Conservation (phyloP, 2,329 filamentous ascomycete genomes). For the Diaporthe caulivora region DNA sequence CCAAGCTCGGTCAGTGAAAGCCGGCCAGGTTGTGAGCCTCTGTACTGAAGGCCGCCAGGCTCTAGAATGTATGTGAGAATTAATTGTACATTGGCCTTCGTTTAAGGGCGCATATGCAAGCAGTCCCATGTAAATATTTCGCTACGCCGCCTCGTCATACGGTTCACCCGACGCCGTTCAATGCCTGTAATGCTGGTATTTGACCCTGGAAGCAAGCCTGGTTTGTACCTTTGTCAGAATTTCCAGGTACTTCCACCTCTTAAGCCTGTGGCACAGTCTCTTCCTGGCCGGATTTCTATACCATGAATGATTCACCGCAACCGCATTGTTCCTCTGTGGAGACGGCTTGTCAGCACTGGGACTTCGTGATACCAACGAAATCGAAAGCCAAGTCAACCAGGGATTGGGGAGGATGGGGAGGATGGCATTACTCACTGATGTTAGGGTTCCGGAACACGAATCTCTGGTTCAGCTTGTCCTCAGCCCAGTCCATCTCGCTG, state of each 20-base stretch:
- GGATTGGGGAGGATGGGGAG: no score
- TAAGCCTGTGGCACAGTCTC: background rate
- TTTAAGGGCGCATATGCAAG: background rate
- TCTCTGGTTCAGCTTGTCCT: conserved; percentile 91
- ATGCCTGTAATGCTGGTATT: conserved; percentile 25
- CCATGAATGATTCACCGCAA: conserved; percentile 97
- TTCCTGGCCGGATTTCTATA: conserved; percentile 55
- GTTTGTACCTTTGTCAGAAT: background rate
- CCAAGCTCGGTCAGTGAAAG: no score
- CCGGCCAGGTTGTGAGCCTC: no score
- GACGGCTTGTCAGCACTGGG: background rate
- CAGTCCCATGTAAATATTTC: background rate
- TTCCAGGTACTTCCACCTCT: no score
- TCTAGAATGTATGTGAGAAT: background rate
- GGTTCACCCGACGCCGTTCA: conserved; percentile 31
- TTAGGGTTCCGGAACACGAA: conserved; percentile 98
- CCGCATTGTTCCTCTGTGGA: conserved; percentile 90
- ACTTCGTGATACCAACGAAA: background rate
- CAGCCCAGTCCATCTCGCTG: conserved; percentile 98
- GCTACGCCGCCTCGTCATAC: background rate
- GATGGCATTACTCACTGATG: conserved; percentile 79
- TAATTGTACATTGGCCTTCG: background rate
- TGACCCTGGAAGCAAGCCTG: background rate
- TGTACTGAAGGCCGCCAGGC: background rate
- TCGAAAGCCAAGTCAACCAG: background rate